Conservation (phyloP, 495 filamentous ascomycete genomes). For the Monascus purpureus region DNA sequence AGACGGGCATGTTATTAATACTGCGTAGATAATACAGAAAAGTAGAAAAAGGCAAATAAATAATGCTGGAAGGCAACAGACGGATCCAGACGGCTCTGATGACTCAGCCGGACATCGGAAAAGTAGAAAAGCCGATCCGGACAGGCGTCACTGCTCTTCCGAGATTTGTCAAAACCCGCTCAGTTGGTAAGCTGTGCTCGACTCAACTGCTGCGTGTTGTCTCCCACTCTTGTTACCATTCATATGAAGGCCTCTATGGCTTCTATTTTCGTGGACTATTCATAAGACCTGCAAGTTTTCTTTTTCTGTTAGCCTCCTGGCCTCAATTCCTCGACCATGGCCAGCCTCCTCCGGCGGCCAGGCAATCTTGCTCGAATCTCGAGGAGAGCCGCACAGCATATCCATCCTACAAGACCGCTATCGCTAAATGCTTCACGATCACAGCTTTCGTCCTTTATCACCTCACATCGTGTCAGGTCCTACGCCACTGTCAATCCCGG, state of each 20-base stretch:
- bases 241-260: slow-evolving; percentile 13
- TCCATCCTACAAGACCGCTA: slow-evolving; percentile 26
- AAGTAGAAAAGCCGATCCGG: slow-evolving; percentile 13
- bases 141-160: slow-evolving; percentile 5
- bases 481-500: slow-evolving; percentile 40
- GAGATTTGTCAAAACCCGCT: neutral
- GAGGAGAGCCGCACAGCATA: slow-evolving; percentile 33
- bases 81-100: too few relatives aligned
- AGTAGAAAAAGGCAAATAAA: too few relatives aligned
- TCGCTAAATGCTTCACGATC: slow-evolving; percentile 21
- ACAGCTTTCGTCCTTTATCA: slow-evolving; percentile 29
- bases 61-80: too few relatives aligned
- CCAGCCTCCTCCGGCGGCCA: slow-evolving; percentile 50
- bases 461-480: slow-evolving; percentile 32
- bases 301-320: slow-evolving; percentile 14
- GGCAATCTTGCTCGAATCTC: slow-evolving; percentile 49
- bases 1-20: too few relatives aligned
- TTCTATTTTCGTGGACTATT: slow-evolving; percentile 11
- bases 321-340: slow-evolving; percentile 40
- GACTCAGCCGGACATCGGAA: slow-evolving; percentile 15
- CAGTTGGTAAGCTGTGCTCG: too few relatives aligned
- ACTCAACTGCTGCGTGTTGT: too few relatives aligned
- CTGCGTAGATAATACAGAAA: too few relatives aligned
- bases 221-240: neutral
- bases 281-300: slow-evolving; percentile 9